These are phyloP conservation scores for Artemisia tridentata DNA, from an alignment of 129 eudicot genomes.

Conservation along the genomic window DNA sequence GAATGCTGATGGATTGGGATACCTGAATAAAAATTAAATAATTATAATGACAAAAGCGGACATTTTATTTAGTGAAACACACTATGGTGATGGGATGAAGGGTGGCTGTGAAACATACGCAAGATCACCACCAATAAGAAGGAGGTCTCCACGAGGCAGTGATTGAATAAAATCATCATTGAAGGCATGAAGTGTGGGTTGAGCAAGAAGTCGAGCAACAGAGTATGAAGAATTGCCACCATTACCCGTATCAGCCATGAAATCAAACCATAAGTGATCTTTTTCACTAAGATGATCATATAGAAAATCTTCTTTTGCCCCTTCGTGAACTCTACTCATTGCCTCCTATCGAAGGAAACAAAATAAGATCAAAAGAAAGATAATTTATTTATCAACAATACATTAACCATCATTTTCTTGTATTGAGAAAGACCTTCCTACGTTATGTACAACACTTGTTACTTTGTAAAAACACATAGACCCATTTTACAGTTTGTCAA, in stretches of 20 bases:
- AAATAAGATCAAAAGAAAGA: constrained; percentile 4
- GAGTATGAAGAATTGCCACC: constrained; percentile 92
- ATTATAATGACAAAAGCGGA: not conserved
- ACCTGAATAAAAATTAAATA: constrained; percentile 36
- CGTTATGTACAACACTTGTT: not conserved
- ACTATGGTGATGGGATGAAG: not conserved
- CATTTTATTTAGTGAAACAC: not conserved
- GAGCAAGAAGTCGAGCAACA: constrained; percentile 92
- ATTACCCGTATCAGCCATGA: constrained; percentile 99
- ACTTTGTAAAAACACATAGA: too few species aligned
- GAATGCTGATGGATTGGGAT: constrained; percentile 94
- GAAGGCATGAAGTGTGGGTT: constrained; percentile 54
- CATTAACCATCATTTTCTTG: too few species aligned
- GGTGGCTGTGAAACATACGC: constrained; percentile 64
- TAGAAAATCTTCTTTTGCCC: constrained; percentile 63
- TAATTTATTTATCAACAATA: not conserved
- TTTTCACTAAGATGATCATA: constrained; percentile 82
- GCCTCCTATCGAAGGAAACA: constrained; percentile 57
- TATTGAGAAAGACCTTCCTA: too few species aligned
- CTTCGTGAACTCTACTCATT: constrained; percentile 74
- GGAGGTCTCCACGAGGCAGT: constrained; percentile 82
- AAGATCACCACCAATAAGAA: constrained; percentile 98
- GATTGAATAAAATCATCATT: constrained; percentile 32
- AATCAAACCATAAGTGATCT: constrained; percentile 94
- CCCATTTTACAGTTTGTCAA: not conserved